A percentile compares a stretch with the other conserved stretches of the same genome.
Evolutionary conservation across 2,329 filamentous ascomycete genomes (phyloP).

Genomic region (Lecanosticta acicola): DNA sequence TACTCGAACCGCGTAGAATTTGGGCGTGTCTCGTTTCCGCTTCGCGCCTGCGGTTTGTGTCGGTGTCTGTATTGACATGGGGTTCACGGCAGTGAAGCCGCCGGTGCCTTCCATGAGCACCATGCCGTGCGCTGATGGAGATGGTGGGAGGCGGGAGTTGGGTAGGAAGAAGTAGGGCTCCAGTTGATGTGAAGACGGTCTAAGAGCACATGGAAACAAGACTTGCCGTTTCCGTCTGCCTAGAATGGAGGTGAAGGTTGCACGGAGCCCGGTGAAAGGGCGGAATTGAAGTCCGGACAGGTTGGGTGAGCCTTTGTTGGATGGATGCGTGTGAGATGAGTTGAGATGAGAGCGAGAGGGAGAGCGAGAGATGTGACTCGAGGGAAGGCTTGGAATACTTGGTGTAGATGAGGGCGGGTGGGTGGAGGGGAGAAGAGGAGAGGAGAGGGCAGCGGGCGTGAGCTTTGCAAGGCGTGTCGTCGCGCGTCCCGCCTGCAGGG

Average conservation of each 20-base stretch:
- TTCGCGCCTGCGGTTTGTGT: slow-evolving; percentile 41
- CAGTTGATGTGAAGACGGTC: slow-evolving; percentile 1
- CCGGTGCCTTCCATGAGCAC: slow-evolving; percentile 23
- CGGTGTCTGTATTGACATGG: not conserved
- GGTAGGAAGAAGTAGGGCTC: slow-evolving; percentile 4
- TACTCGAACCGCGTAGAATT: slow-evolving; percentile 59
- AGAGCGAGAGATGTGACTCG: too few relatives aligned
- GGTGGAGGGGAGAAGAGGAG: not conserved
- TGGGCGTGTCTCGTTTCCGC: slow-evolving; percentile 49
- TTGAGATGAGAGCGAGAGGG: not conserved
- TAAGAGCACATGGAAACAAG: slow-evolving; percentile 1
- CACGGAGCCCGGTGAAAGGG: not conserved
- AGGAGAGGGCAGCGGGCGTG: not conserved
- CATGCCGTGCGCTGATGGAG: slow-evolving; percentile 4
- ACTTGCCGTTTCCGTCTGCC: not conserved
- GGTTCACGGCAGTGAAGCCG: slow-evolving; percentile 26
- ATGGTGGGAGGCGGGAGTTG: not conserved
- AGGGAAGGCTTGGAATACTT: too few relatives aligned
- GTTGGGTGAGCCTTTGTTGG: not conserved
- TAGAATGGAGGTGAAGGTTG: not conserved
- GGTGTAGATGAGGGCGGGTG: not conserved
- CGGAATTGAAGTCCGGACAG: not conserved
- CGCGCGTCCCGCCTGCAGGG: too few relatives aligned
- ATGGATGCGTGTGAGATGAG: not conserved
- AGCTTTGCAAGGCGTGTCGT: not conserved